Evolutionary conservation across 805 yeast genomes (phyloP), one percentile per base, ranked within the genome.

Genomic region (Nakazawaea laoshanensis): DNA sequence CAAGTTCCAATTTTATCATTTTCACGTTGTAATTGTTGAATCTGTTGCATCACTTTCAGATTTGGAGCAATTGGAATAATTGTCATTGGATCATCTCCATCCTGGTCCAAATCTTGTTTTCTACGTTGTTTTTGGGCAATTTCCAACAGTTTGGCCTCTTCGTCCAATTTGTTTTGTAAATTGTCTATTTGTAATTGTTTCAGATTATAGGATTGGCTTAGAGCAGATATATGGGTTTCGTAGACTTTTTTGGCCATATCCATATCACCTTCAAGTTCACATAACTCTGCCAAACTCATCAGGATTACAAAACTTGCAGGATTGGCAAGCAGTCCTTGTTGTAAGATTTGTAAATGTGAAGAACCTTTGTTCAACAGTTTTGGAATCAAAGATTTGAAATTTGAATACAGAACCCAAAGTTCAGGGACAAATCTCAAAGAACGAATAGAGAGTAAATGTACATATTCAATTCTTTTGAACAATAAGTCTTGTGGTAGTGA

Each of bases 231-330:
- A 19, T 86, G 63, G 2, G 47, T 48, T 21, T 67, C 65, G 55
- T 72, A 78, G 3, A 62, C 57, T 17, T 55, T 57, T 30, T 65
- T 65, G 6, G 84, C 71, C 18, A 65, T 65, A 2, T 66, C 67
- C 12, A 59, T 48, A 15, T 74, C 67, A 26, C 61, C 63, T 17
- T 69, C 73, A 14, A 65, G 55, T 54, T 89, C 96, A 45, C 70
- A 70, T 21, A 70, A 53, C 48, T 83, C 95, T 2, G 88, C 76
- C 27, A 80, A 55, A 43, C 75, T 74, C 43, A 77, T 74, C 10
- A 78, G 65, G 30, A 89, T 57, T 11, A 85, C 57, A 36, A 77
- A 68, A 34, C 94, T 81, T 29, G 59, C 59, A 3, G 94, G 89
- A 50, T 83, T 85, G 14, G 82, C 68, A 19, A 53, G 42, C 6